Conservation (phyloP, 2,329 filamentous ascomycete genomes). For the Hirsutella rhossiliensis region DNA sequence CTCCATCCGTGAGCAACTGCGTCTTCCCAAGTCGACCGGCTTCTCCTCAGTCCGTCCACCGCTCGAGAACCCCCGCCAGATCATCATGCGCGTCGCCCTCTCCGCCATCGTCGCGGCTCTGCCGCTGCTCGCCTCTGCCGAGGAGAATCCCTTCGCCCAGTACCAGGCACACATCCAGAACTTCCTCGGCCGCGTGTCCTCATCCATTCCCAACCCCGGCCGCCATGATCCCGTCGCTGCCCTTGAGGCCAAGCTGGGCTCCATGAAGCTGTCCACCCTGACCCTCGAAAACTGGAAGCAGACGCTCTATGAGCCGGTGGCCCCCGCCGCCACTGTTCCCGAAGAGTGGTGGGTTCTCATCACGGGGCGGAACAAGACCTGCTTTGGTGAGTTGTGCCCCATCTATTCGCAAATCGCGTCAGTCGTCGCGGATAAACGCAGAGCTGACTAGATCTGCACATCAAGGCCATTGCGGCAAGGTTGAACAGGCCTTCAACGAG, state of each 20-base stretch:
- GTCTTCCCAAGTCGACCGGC: no score
- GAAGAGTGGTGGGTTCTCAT: slow-evolving; percentile 69
- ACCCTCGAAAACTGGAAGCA: slow-evolving; percentile 61
- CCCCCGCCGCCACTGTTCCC: slow-evolving; percentile 45
- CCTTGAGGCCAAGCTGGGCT: slow-evolving; percentile 25
- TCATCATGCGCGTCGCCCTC: slow-evolving; percentile 46
- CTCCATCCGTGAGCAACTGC: no score
- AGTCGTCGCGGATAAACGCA: background rate
- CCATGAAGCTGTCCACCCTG: slow-evolving; percentile 36
- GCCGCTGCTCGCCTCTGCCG: slow-evolving; percentile 42
- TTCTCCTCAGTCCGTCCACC: no score
- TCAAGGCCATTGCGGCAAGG: slow-evolving; percentile 53
- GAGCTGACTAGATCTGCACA: slow-evolving; percentile 1
- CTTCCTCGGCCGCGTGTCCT: slow-evolving; percentile 48
- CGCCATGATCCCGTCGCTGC: slow-evolving; percentile 28
- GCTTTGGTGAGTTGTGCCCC: slow-evolving; percentile 39
- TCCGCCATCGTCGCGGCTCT: slow-evolving; percentile 38
- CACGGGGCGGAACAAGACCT: slow-evolving; percentile 68
- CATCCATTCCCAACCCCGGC: slow-evolving; percentile 37
- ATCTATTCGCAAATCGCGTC: background rate
- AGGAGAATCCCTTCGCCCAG: slow-evolving; percentile 38
- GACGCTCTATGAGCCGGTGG: slow-evolving; percentile 50
- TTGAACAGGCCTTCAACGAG: slow-evolving; percentile 56
- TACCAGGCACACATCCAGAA: slow-evolving; percentile 53
- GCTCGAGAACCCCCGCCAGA: background rate